phyloP scores from a whole-genome alignment of 2,329 filamentous ascomycete species.

The Trichoderma asperellum region DNA sequence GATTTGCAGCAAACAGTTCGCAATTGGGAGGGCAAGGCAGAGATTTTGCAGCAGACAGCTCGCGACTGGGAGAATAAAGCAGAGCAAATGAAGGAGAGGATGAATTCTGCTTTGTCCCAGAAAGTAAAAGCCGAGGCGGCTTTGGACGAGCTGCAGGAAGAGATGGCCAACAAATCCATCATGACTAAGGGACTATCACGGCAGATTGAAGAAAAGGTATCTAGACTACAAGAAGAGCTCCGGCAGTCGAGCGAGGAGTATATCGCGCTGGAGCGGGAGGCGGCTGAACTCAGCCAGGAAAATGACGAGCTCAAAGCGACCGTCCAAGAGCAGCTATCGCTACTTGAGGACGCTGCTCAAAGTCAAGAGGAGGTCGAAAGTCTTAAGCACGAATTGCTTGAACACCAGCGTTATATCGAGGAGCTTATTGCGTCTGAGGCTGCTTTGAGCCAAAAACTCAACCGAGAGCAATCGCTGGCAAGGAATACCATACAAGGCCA shows the following conservation, averaged over 20 bases:
- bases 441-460: slow-evolving; percentile 58
- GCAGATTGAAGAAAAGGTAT: slow-evolving; percentile 73
- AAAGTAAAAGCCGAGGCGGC: slow-evolving; percentile 62
- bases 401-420: neutral
- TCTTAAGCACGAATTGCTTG: neutral
- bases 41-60: slow-evolving; percentile 59
- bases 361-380: neutral
- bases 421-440: slow-evolving; percentile 55
- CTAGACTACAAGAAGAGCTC: slow-evolving; percentile 68
- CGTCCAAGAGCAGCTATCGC: slow-evolving; percentile 42
- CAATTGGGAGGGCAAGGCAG: too few relatives aligned
- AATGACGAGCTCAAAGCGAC: slow-evolving; percentile 50
- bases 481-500: slow-evolving; percentile 58
- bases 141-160: slow-evolving; percentile 70
- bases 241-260: slow-evolving; percentile 56
- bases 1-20: too few relatives aligned
- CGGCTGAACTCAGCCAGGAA: slow-evolving; percentile 51
- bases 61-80: slow-evolving; percentile 58
- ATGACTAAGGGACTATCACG: slow-evolving; percentile 74
- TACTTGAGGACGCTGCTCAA: slow-evolving; percentile 35
- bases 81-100: slow-evolving; percentile 58
- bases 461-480: slow-evolving; percentile 38
- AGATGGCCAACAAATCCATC: slow-evolving; percentile 78
- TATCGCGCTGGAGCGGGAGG: slow-evolving; percentile 56
- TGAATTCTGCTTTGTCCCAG: slow-evolving; percentile 57